Conservation (phyloP, 1,284 basidiomycete species). For the Lentinula novae-zelandiae region DNA sequence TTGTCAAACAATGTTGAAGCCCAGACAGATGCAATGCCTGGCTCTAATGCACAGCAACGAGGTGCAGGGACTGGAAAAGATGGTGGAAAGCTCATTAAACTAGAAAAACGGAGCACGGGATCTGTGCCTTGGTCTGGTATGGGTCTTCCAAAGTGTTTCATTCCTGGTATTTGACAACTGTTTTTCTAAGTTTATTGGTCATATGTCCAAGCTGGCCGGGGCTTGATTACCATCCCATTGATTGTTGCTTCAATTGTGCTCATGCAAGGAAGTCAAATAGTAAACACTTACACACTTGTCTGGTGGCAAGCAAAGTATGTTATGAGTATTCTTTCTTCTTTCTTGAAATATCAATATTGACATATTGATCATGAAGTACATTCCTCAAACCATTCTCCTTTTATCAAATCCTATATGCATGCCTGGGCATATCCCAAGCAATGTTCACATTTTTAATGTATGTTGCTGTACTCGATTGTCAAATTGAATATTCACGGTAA, state of each 20-base stretch:
- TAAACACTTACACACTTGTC: slow-evolving; percentile 47
- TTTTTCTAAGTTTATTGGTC: slow-evolving; percentile 53
- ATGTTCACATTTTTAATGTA: slow-evolving; percentile 61
- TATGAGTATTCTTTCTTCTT: neutral
- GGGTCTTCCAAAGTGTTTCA: neutral
- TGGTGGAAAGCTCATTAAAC: slow-evolving; percentile 59
- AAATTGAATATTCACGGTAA: slow-evolving; percentile 8
- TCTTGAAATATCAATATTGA: neutral
- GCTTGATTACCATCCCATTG: slow-evolving; percentile 51
- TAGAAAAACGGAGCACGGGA: slow-evolving; percentile 63
- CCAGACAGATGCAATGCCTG: neutral
- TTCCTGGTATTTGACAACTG: too few relatives aligned
- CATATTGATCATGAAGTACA: slow-evolving; percentile 23
- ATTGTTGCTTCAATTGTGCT: slow-evolving; percentile 50
- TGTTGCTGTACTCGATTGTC: slow-evolving; percentile 17
- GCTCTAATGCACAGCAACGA: slow-evolving; percentile 19
- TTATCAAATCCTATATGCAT: slow-evolving; percentile 73
- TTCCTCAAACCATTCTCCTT: slow-evolving; percentile 50
- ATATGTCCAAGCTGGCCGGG: slow-evolving; percentile 64
- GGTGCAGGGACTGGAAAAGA: slow-evolving; percentile 59
- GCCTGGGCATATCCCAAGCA: slow-evolving; percentile 58
- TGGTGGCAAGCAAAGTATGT: slow-evolving; percentile 71
- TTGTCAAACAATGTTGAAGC: slow-evolving; percentile 22
- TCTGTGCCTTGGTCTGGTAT: slow-evolving; percentile 54
- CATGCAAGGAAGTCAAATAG: slow-evolving; percentile 61